Base-by-base conservation (phyloP, 2,329 filamentous ascomycete genomes). In the Ceratocystis alfenasii region DNA sequence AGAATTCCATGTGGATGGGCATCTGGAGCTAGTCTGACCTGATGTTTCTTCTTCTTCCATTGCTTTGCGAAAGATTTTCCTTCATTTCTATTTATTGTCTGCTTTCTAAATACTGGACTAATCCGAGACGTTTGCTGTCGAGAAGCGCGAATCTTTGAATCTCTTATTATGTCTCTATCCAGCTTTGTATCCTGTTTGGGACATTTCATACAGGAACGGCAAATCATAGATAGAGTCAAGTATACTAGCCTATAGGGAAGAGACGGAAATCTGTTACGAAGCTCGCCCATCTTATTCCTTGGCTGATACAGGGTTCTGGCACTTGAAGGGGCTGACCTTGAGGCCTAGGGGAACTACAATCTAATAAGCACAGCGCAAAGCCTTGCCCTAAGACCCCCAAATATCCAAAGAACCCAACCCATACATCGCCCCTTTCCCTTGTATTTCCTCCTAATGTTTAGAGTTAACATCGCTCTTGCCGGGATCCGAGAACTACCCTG, bases 401-500 rank as follows among this genome's bases (percentile, higher is more conserved):
- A 53, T 3, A 53, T 10, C 48, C 6, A 53, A 53, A 53, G 48
- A 53, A 53, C 48, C 48, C 48, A 10, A 5, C 48, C n/a, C 8
- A 22, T 48, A n/a, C 20, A n/a, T 48, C 46, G 6, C 20, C 17
- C 20, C 20, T 48, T 48, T n/a, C 7, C 20, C 46, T 48, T 53
- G 8, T 53, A 20, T 22, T 53, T 53, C 10, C 30, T 30, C 25
- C 30, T 57, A 57, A 15, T 57, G 22, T 30, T 57, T 28, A 57
- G 28, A 57, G 53, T 28, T 57, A 30, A 17, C 53, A 57, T 57
- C 28, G 53, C 22, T 15, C 53, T 57, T 57, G 53, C 53, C 53
- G 53, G 28, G 22, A 57, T 33, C 53, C 53, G 53, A 57, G 53
- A 57, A 12, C 25, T 57, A 17, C 22, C 28, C n/a, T 57, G 53